A percentile compares a stretch with the other conserved stretches of the same genome.
Evolutionary conservation across 495 filamentous ascomycete species (phyloP).

Genomic region (Aspergillus nanangensis): DNA sequence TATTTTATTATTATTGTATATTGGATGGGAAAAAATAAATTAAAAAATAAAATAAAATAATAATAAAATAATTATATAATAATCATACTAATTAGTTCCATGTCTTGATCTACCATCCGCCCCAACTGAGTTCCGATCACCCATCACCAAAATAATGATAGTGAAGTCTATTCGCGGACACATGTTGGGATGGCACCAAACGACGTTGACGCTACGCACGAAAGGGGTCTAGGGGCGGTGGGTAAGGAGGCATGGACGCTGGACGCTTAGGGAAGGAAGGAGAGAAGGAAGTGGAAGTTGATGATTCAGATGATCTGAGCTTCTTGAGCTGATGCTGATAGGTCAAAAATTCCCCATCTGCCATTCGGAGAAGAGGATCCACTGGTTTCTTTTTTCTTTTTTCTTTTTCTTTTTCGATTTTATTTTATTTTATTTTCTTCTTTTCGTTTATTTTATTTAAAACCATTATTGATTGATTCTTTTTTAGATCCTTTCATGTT

Average conservation of each 20-base stretch:
- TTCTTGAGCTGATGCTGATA: neutral
- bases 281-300: conserved; percentile 13
- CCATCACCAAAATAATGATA: no score
- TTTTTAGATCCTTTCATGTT: no score
- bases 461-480: neutral
- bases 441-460: neutral
- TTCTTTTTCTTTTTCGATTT: conserved; percentile 1
- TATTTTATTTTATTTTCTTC: conserved; percentile 1
- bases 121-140: no score
- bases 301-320: conserved; percentile 23
- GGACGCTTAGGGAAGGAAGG: conserved; percentile 14
- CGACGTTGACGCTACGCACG: conserved; percentile 43
- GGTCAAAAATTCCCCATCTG: no score
- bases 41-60: no score
- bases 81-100: no score
- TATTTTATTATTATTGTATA: no score
- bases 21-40: no score
- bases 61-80: neutral
- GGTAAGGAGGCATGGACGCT: conserved; percentile 13
- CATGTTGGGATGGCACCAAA: conserved; percentile 36
- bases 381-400: neutral
- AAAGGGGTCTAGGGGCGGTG: conserved; percentile 28
- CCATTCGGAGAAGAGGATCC: no score
- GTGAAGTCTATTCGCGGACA: conserved; percentile 14
- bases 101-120: conserved; percentile 35